phyloP scores from a whole-genome alignment of 768 basidiomycete genomes.

The Pleurotus cornucopiae region DNA sequence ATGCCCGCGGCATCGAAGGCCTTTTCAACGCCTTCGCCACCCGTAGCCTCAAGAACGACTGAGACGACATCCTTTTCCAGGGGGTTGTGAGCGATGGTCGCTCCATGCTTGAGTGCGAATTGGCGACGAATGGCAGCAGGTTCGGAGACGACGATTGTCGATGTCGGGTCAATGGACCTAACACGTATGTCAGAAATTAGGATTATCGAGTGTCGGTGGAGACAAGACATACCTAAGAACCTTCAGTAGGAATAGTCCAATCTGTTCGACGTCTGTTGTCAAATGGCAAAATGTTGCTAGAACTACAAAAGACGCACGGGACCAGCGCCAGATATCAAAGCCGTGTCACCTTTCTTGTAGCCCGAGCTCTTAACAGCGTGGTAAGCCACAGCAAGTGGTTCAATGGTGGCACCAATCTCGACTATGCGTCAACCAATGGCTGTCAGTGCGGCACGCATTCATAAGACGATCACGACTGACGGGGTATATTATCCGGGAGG shows the following conservation, averaged over 20 bases:
- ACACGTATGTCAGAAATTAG: background rate
- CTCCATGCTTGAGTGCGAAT: conserved; percentile 31
- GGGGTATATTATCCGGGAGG: conserved; percentile 31
- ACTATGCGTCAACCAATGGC: conserved; percentile 22
- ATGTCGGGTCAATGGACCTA: conserved; percentile 23
- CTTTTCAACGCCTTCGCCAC: conserved; percentile 34
- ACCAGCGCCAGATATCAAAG: conserved; percentile 39
- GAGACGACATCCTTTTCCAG: conserved; percentile 20
- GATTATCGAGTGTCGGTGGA: background rate
- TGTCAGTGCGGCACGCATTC: background rate
- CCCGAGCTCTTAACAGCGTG: conserved; percentile 38
- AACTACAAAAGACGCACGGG: conserved; percentile 26
- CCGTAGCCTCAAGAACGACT: conserved; percentile 22
- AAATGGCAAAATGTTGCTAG: background rate
- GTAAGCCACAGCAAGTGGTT: conserved; percentile 44
- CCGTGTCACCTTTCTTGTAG: conserved; percentile 32
- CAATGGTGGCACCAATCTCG: conserved; percentile 42
- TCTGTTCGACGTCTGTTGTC: conserved; percentile 16
- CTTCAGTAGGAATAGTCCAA: conserved; percentile 34
- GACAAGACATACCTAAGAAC: conserved; percentile 26
- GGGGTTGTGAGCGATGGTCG: conserved; percentile 33
- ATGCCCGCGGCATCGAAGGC: conserved; percentile 45
- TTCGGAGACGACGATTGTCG: conserved; percentile 34
- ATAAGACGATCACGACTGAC: conserved; percentile 20
- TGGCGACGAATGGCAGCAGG: conserved; percentile 32